Percentiles rank a stretch among this genome's conserved stretches.
phyloP scores from a whole-genome alignment of 176 grass and related monocot species.

The Carex myosuroides region DNA sequence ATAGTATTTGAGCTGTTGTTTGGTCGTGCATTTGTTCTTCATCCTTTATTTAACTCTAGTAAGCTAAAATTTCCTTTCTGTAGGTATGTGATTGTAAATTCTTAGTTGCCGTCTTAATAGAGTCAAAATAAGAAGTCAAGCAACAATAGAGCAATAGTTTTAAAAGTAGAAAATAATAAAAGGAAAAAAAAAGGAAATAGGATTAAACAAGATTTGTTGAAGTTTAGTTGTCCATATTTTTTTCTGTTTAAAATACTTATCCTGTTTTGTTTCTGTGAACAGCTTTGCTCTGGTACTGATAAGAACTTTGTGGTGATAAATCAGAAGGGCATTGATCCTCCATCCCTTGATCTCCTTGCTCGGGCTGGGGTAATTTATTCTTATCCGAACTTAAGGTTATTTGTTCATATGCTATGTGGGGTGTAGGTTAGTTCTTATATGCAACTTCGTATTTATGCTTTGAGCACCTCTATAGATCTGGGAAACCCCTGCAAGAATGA shows the following conservation, averaged over 20 bases:
- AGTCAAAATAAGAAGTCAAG: not conserved
- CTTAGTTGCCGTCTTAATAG: not conserved
- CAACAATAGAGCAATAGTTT: not conserved
- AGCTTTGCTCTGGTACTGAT: slow-evolving; percentile 70
- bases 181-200: not conserved
- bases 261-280: slow-evolving; percentile 15
- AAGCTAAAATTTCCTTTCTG: not conserved
- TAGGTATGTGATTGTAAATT: not conserved
- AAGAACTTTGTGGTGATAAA: slow-evolving; percentile 97
- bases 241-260: not conserved
- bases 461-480: not conserved
- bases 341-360: slow-evolving; percentile 89
- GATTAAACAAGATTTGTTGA: not conserved
- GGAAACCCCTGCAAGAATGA: not conserved
- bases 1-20: not conserved
- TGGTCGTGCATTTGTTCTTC: not conserved
- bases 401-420: not conserved
- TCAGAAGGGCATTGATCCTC: slow-evolving; percentile 98
- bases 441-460: not conserved
- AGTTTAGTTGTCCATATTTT: not conserved
- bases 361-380: slow-evolving; percentile 73
- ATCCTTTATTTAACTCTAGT: not conserved
- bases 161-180: not conserved
- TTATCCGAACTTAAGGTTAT: not conserved
- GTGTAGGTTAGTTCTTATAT: not conserved